Evolutionary conservation across 371 early-diverging fungal genomes (phyloP).

Genomic region (Mucor lusitanicus): DNA sequence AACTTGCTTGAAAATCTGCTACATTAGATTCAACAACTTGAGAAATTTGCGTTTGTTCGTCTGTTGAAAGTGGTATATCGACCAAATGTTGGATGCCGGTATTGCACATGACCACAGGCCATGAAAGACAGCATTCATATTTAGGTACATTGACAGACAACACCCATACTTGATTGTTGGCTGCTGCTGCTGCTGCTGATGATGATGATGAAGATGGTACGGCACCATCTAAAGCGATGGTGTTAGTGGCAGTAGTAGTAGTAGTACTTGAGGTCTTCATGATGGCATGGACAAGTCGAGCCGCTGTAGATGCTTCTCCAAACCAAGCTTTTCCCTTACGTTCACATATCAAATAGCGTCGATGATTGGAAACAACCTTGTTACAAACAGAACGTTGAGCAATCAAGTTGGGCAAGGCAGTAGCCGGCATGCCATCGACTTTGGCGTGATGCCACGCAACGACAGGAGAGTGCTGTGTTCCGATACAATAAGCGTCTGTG

Average conservation of each 20-base stretch:
- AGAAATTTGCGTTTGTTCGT: constrained; percentile 3
- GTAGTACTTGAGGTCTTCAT: background rate
- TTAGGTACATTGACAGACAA: constrained; percentile 61
- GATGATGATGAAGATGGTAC: too few relatives aligned
- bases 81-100: constrained; percentile 62
- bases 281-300: constrained; percentile 42
- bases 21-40: background rate
- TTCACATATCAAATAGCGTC: constrained; percentile 65
- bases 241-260: background rate
- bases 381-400: constrained; percentile 46
- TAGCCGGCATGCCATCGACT: constrained; percentile 61
- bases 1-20: constrained; percentile 5
- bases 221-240: too few relatives aligned
- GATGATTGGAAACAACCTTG: constrained; percentile 54
- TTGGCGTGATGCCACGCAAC: constrained; percentile 72
- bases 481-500: constrained; percentile 63
- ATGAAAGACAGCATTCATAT: constrained; percentile 61
- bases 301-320: constrained; percentile 74
- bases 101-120: constrained; percentile 63
- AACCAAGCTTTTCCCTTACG: constrained; percentile 81
- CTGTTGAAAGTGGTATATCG: constrained; percentile 45
- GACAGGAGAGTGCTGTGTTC: constrained; percentile 73
- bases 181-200: background rate
- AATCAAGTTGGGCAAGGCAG: constrained; percentile 48
- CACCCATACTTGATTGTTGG: constrained; percentile 42